Evolutionary conservation across 169 alveolate genomes (phyloP), one percentile per base, ranked within the genome.

Genomic region (Plasmodium gonderi): DNA sequence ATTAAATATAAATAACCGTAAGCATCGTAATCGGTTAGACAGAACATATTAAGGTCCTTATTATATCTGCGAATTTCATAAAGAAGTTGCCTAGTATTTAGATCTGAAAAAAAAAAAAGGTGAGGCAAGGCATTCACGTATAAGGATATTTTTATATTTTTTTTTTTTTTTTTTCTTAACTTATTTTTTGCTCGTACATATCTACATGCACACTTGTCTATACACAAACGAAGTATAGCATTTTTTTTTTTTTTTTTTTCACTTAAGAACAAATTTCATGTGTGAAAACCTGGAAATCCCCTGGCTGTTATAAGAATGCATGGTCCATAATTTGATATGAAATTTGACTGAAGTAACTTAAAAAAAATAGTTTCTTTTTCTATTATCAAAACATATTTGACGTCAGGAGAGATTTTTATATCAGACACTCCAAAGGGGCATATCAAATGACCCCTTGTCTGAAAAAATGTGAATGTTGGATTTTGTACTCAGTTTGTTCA

Each of bases 301-400:
- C 78, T 85, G 14, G 87, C 92, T 26, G 92, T 85, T 29, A 85
- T 74, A 26, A 85, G 8, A 49, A 85, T 85, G 26, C 68, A 51
- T 36, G 92, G 92, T 3, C 92, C 92, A 38, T 85, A 85, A 47
- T 72, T 85, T 5, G 45, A 67, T 69, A 94, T 72, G 45, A 92
- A 81, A 77, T 82, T 80, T 20, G 90, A 92, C 49, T 80, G 90
- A 29, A 94, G 89, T 31, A 94, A 54, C 51, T 91, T 78, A 82
- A 64, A 81, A 91, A 79, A 94, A 7, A 94, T 75, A 0, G 96
- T 94, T 31, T 94, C 96, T 79, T 94, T 94, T 77, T 94, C 96
- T 33, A 94, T 83, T 45, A 94, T 92, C 79, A 91, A 45, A 60
- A 77, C 82, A 68, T 91, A 91, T 49, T 91, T 51, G 5, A 92